phyloP scores from a whole-genome alignment of 2,329 filamentous ascomycete genomes.

The Neopestalotiopsis clavispora region DNA sequence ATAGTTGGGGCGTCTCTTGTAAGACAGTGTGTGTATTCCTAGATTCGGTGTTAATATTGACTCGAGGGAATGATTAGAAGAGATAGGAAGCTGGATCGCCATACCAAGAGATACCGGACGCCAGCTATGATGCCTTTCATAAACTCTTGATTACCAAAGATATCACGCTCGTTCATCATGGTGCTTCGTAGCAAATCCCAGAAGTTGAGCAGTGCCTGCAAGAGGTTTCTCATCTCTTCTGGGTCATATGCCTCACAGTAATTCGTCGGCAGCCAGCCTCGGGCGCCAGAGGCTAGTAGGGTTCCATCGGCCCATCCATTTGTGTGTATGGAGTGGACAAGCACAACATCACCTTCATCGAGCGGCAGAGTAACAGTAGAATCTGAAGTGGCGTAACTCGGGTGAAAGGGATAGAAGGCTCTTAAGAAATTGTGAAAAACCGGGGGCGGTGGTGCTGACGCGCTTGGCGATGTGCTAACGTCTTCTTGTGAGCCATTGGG shows the following conservation, averaged over 20 bases:
- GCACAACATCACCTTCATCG: slow-evolving; percentile 86
- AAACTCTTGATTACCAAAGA: slow-evolving; percentile 90
- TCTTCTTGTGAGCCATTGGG: slow-evolving; percentile 72
- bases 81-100: slow-evolving; percentile 38
- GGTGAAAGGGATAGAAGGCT: slow-evolving; percentile 91
- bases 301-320: slow-evolving; percentile 99
- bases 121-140: slow-evolving; percentile 94
- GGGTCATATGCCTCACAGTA: slow-evolving; percentile 97
- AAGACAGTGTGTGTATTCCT: slow-evolving; percentile 89
- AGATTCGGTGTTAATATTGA: slow-evolving; percentile 24
- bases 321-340: slow-evolving; percentile 95
- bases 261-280: slow-evolving; percentile 97
- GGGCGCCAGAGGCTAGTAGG: slow-evolving; percentile 79
- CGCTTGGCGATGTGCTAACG: slow-evolving; percentile 38
- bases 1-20: slow-evolving; percentile 81
- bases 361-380: slow-evolving; percentile 88
- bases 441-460: slow-evolving; percentile 55
- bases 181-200: slow-evolving; percentile 89
- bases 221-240: slow-evolving; percentile 79
- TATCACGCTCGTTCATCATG: slow-evolving; percentile 73
- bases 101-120: slow-evolving; percentile 85
- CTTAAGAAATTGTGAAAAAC: slow-evolving; percentile 94
- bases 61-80: background rate
- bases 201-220: slow-evolving; percentile 87
- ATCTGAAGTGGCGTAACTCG: slow-evolving; percentile 76